phyloP scores from a whole-genome alignment of 192 early-diverging fungal species.

The Allomyces arbusculus region DNA sequence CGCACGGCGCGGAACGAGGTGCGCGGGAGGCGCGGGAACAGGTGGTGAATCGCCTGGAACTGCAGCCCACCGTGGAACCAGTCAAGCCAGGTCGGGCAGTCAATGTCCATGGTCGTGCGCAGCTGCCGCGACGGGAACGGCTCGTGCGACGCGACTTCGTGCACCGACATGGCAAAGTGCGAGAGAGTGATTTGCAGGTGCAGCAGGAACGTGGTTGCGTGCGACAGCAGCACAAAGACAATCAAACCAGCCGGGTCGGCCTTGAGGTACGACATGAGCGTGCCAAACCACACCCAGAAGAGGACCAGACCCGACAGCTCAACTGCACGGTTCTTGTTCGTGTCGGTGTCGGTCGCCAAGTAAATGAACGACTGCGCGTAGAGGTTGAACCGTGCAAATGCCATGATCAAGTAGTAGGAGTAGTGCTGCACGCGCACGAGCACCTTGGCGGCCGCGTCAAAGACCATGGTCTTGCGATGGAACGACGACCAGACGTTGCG shows the following conservation, averaged over 20 bases:
- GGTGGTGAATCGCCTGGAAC: conserved; percentile 88
- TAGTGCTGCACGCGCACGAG: conserved; percentile 69
- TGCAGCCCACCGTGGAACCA: conserved; percentile 97
- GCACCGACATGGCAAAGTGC: conserved; percentile 80
- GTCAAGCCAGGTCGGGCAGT: conserved; percentile 80
- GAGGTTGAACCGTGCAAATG: conserved; percentile 84
- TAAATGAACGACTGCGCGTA: conserved; percentile 53
- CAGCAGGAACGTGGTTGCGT: conserved; percentile 62
- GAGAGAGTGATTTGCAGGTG: conserved; percentile 92
- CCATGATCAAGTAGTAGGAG: conserved; percentile 64
- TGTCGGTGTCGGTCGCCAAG: conserved; percentile 26
- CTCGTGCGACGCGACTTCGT: conserved; percentile 27
- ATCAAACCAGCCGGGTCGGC: conserved; percentile 40
- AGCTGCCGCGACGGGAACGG: conserved; percentile 69
- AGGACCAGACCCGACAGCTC: conserved; percentile 51
- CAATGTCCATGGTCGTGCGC: conserved; percentile 88
- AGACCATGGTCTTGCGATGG: conserved; percentile 59
- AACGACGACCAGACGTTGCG: conserved; percentile 72
- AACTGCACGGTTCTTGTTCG: conserved; percentile 29
- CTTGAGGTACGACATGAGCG: conserved; percentile 37
- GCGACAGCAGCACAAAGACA: conserved; percentile 52
- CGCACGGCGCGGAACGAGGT: conserved; percentile 59
- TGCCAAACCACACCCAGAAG: conserved; percentile 65
- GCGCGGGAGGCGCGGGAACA: conserved; percentile 81
- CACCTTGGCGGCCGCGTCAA: conserved; percentile 52